phyloP scores from a whole-genome alignment of 495 filamentous ascomycete genomes.

The Darksidea phi region DNA sequence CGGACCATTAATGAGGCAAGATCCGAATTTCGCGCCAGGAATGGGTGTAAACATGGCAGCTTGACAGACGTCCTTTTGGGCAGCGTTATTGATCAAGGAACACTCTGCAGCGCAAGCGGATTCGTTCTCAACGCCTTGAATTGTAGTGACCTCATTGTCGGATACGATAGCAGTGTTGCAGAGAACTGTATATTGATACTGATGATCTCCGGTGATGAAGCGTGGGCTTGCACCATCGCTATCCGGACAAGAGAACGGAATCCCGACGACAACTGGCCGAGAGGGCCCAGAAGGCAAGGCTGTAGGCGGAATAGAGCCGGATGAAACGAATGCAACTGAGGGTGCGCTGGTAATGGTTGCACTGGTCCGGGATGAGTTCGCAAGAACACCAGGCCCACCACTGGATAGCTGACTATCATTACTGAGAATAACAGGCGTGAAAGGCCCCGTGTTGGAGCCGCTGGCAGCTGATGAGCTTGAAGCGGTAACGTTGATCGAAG shows the following conservation, averaged over 20 bases:
- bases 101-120: conserved; percentile 28
- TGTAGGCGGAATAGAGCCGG: neutral
- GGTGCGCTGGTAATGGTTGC: neutral
- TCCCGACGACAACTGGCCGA: conserved; percentile 21
- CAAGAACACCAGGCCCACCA: neutral
- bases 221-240: conserved; percentile 23
- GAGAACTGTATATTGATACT: conserved; percentile 32
- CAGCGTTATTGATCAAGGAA: conserved; percentile 14
- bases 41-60: conserved; percentile 11
- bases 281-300: neutral
- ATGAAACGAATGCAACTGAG: neutral
- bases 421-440: too few species aligned
- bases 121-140: neutral
- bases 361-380: neutral
- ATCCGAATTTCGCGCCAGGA: neutral
- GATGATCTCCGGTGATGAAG: conserved; percentile 28
- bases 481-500: too few species aligned
- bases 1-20: conserved; percentile 14
- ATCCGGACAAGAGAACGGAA: conserved; percentile 35
- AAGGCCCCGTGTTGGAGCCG: too few species aligned
- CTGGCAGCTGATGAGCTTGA: too few species aligned
- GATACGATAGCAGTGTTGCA: conserved; percentile 31
- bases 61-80: conserved; percentile 8
- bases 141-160: conserved; percentile 8
- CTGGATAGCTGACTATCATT: too few species aligned